phyloP scores from a whole-genome alignment of 768 basidiomycete species.

The Phylloporus sp. region DNA sequence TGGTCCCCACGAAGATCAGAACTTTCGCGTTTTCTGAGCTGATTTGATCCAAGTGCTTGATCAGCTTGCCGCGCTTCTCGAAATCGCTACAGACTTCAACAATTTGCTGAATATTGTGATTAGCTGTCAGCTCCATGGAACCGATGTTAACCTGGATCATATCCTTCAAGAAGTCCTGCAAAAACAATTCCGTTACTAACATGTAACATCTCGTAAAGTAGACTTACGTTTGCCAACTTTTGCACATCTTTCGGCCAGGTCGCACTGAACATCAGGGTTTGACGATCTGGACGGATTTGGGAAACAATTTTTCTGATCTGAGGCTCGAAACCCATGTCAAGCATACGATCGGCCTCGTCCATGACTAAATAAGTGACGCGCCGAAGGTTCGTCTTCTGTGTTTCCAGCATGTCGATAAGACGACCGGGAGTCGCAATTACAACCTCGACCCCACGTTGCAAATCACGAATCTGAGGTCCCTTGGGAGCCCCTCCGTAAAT shows the following conservation, averaged over 20 bases:
- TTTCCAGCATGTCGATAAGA: slow-evolving; percentile 98
- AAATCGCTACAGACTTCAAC: slow-evolving; percentile 97
- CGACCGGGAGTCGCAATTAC: slow-evolving; percentile 99
- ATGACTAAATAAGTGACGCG: slow-evolving; percentile 97
- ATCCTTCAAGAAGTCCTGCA: slow-evolving; percentile 89
- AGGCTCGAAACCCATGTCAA: slow-evolving; percentile 99
- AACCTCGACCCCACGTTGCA: slow-evolving; percentile 95
- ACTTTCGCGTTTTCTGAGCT: slow-evolving; percentile 97
- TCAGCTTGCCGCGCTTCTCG: slow-evolving; percentile 93
- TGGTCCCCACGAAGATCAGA: slow-evolving; percentile 96
- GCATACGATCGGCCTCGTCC: slow-evolving; percentile 99
- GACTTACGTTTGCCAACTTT: slow-evolving; percentile 79
- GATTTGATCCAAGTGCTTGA: slow-evolving; percentile 96
- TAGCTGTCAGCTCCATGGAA: slow-evolving; percentile 96
- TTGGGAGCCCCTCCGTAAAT: slow-evolving; percentile 99
- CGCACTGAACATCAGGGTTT: slow-evolving; percentile 98
- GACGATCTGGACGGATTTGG: slow-evolving; percentile 97
- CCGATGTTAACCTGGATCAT: slow-evolving; percentile 99
- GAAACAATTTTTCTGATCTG: slow-evolving; percentile 98
- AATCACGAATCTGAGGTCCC: slow-evolving; percentile 95
- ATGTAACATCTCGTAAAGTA: neutral
- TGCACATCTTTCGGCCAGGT: slow-evolving; percentile 99
- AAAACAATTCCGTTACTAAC: slow-evolving; percentile 3
- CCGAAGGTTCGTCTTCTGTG: slow-evolving; percentile 92
- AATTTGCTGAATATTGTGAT: slow-evolving; percentile 95